Conservation (phyloP, 164 flowering plant genomes). For the Liquidambar formosana region DNA sequence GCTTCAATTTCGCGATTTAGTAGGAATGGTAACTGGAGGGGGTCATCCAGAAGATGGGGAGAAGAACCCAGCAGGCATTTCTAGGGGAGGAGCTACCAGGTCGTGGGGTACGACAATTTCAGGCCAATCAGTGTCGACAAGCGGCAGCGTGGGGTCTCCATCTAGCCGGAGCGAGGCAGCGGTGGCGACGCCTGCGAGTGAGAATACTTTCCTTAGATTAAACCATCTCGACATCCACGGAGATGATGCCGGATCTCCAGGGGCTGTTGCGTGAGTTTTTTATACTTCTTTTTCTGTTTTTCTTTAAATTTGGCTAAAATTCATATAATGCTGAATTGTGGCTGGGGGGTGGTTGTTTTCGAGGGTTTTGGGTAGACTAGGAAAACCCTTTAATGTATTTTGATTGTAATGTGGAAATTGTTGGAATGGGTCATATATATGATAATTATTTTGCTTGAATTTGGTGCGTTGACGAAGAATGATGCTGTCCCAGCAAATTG, state of each 20-base stretch:
- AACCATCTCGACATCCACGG: constrained; percentile 75
- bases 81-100: constrained; percentile 44
- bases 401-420: background rate
- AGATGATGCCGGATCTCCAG: constrained; percentile 74
- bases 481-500: background rate
- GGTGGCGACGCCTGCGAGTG: constrained; percentile 65
- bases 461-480: background rate
- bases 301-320: background rate
- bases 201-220: constrained; percentile 51
- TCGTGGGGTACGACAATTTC: constrained; percentile 70
- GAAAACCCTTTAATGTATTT: background rate
- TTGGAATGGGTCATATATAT: background rate
- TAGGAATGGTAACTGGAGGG: constrained; percentile 33
- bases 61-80: constrained; percentile 35
- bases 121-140: constrained; percentile 87
- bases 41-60: constrained; percentile 45
- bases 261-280: constrained; percentile 47
- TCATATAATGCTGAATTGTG: background rate
- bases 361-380: background rate
- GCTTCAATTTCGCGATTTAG: background rate
- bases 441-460: background rate
- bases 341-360: constrained; percentile 1
- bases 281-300: background rate
- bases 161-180: constrained; percentile 71
- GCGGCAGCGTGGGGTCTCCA: constrained; percentile 91